Base-by-base conservation (phyloP, 140 eudicot genomes). In the Oenanthe javanica region DNA sequence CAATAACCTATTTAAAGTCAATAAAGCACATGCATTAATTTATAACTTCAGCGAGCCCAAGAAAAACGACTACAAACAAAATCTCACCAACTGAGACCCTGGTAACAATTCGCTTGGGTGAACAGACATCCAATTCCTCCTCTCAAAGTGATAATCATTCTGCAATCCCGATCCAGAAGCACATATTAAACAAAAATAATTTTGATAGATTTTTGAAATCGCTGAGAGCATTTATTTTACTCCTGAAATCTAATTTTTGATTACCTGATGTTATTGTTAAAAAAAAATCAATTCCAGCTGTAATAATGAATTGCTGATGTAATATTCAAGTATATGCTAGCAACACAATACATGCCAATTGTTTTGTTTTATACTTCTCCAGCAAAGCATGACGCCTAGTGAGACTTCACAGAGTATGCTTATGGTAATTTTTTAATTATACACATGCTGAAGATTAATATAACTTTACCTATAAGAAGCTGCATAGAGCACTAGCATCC, bases 61-160 rank as follows among this genome's bases (percentile, higher is more conserved):
- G 27, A 59, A 1, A 61, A 6, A n/a, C 9, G 86, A 1, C 80
- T 52, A 63, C 48, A 2, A 59, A 31, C 80, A 49, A 31, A 66
- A 55, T 75, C 90, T 85, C 79, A 95, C 99, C 97, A 92, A 82
- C 75, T 76, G 80, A 6, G 90, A 85, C 72, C 99, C 92, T 25
- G 67, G n/a, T 25, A 96, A 93, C 86, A 95, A 83, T 59, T 95
- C 99, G 27, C 77, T 82, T 51, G 79, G 79, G 19, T 61, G 57
- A 42, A 95, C 99, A 47, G 77, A 69, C 92, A 92, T 85, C 97
- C 97, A 95, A 78, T 92, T 96, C 84, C 95, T 90, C 87, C 79
- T 85, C 91, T 95, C 97, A 77, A 90, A 95, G 87, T 80, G 82
- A 75, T 90, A 92, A 85, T 90, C 96, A 84, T 88, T 90, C 99